A percentile compares a stretch with the other conserved stretches of the same genome.
Conservation (phyloP, 139 green algal genomes). For the Chlamydomonas asymmetrica region DNA sequence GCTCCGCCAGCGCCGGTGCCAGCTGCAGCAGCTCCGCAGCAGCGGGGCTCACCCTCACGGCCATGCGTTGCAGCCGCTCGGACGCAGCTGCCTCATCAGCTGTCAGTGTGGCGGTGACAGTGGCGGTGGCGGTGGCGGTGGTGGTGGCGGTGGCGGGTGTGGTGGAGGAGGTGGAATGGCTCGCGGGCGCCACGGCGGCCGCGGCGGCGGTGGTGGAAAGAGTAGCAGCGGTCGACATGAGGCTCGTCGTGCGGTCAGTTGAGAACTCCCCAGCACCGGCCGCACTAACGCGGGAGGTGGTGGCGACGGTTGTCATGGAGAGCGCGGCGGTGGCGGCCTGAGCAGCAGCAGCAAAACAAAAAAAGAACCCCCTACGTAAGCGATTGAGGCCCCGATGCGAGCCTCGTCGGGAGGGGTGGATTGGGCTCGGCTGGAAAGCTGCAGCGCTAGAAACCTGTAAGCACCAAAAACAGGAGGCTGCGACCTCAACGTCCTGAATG, state of each 20-base stretch:
- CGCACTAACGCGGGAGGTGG: neutral
- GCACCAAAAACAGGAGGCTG: too few species aligned
- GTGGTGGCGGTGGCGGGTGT: neutral
- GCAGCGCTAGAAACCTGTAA: too few species aligned
- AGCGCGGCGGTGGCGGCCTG: neutral
- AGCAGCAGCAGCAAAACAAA: neutral
- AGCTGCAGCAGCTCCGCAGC: too few species aligned
- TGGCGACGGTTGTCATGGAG: constrained; percentile 1
- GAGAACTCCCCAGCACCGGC: neutral
- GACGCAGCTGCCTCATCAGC: too few species aligned
- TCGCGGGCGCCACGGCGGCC: neutral
- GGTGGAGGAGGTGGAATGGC: neutral
- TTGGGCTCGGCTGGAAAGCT: too few species aligned
- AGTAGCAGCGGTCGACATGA: neutral
- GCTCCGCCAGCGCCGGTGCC: too few species aligned
- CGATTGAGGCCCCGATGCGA: too few species aligned
- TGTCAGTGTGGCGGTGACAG: constrained; percentile 6
- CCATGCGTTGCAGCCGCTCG: too few species aligned
- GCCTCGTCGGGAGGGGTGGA: too few species aligned
- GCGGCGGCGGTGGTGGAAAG: neutral
- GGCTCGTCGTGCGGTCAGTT: neutral
- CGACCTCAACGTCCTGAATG: too few species aligned
- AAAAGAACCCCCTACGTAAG: too few species aligned
- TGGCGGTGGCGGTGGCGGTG: constrained; percentile 4
- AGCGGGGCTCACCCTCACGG: too few species aligned